phyloP scores from a whole-genome alignment of 2,329 filamentous ascomycete genomes.

The Calonectria pauciramosa region DNA sequence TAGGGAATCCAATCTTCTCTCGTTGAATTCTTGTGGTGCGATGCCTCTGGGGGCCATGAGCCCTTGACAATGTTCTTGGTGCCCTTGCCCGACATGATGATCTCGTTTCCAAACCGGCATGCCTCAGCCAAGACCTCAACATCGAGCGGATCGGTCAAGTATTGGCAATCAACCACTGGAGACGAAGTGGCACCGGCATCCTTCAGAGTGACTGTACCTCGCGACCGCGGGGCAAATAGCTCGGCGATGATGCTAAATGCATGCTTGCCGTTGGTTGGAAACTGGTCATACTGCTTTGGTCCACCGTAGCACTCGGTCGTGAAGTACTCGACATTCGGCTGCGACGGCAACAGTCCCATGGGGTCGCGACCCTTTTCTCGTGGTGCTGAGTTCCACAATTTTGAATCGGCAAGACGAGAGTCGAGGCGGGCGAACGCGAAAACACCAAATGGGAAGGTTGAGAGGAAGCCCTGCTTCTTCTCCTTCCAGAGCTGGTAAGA shows the following conservation, averaged over 20 bases:
- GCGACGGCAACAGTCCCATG: slow-evolving; percentile 69
- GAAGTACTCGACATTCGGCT: slow-evolving; percentile 75
- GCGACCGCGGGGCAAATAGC: slow-evolving; percentile 68
- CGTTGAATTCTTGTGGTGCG: slow-evolving; percentile 65
- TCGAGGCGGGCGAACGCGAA: slow-evolving; percentile 74
- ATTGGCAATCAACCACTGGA: slow-evolving; percentile 70
- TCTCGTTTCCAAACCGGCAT: slow-evolving; percentile 70
- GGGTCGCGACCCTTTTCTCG: slow-evolving; percentile 68
- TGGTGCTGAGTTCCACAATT: slow-evolving; percentile 66
- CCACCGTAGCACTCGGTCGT: slow-evolving; percentile 73
- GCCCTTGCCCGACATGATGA: slow-evolving; percentile 68
- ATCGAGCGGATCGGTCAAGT: slow-evolving; percentile 69
- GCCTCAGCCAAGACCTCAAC: slow-evolving; percentile 72
- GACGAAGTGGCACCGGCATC: slow-evolving; percentile 62
- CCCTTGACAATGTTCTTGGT: slow-evolving; percentile 72
- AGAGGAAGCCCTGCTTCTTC: slow-evolving; percentile 69
- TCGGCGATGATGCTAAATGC: slow-evolving; percentile 71
- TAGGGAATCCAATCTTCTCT: slow-evolving; percentile 68
- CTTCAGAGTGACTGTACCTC: slow-evolving; percentile 66
- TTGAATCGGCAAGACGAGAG: slow-evolving; percentile 66
- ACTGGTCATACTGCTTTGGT: slow-evolving; percentile 69
- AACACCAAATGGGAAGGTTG: slow-evolving; percentile 73
- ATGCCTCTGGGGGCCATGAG: slow-evolving; percentile 68
- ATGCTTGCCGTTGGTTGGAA: slow-evolving; percentile 66
- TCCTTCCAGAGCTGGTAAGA: slow-evolving; percentile 69